These are phyloP conservation scores for Herpetomonas tarakana DNA, from an alignment of 208 protist genomes.

Conservation along the genomic window DNA sequence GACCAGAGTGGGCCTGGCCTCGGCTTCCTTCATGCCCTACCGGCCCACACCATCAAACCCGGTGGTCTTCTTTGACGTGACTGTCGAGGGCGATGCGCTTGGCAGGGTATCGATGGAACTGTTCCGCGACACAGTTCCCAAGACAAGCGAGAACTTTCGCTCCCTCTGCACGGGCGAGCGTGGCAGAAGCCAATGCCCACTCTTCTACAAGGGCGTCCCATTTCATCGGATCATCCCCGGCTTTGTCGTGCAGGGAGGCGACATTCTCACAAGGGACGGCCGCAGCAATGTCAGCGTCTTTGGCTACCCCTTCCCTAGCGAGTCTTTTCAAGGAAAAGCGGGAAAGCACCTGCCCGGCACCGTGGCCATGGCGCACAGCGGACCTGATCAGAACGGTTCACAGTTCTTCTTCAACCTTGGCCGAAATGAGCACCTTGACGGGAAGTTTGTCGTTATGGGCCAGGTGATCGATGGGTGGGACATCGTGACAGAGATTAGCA, in stretches of 20 bases:
- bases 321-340: slow-evolving; percentile 93
- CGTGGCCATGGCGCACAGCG: slow-evolving; percentile 84
- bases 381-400: slow-evolving; percentile 87
- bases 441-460: slow-evolving; percentile 91
- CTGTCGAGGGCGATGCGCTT: slow-evolving; percentile 69
- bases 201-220: slow-evolving; percentile 91
- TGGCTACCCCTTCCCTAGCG: slow-evolving; percentile 92
- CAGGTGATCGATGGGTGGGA: slow-evolving; percentile 88
- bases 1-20: slow-evolving; percentile 9
- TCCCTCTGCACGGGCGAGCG: slow-evolving; percentile 93
- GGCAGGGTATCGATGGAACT: slow-evolving; percentile 90
- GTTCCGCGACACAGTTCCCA: slow-evolving; percentile 89
- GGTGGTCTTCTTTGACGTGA: slow-evolving; percentile 85
- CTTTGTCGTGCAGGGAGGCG: slow-evolving; percentile 96
- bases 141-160: slow-evolving; percentile 94
- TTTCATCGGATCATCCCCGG: slow-evolving; percentile 95
- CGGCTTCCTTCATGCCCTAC: slow-evolving; percentile 61
- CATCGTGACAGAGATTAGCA: slow-evolving; percentile 56
- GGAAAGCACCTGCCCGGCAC: slow-evolving; percentile 79
- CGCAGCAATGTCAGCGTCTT: slow-evolving; percentile 93
- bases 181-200: slow-evolving; percentile 43
- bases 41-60: slow-evolving; percentile 51
- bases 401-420: slow-evolving; percentile 92
- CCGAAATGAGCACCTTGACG: slow-evolving; percentile 82
- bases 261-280: slow-evolving; percentile 93